phyloP scores from a whole-genome alignment of 2,329 filamentous ascomycete genomes.

The Venturiaceae sp. region DNA sequence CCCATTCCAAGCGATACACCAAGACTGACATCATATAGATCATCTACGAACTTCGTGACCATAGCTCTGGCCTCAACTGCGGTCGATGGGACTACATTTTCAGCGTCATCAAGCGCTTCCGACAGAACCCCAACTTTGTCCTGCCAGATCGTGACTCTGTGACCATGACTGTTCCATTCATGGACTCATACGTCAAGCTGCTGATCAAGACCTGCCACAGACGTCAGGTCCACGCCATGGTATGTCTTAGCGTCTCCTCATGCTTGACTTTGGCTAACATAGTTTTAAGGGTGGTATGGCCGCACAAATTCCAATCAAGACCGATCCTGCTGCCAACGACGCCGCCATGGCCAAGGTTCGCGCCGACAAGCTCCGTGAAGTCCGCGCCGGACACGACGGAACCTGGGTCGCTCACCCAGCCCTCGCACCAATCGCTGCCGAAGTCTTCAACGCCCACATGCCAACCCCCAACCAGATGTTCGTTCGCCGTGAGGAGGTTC shows the following conservation, averaged over 20 bases:
- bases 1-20: neutral
- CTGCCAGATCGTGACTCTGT: constrained; percentile 84
- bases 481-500: constrained; percentile 79
- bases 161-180: constrained; percentile 98
- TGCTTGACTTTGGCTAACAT: constrained; percentile 19
- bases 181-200: constrained; percentile 94
- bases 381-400: constrained; percentile 87
- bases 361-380: constrained; percentile 93
- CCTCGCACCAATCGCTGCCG: constrained; percentile 75
- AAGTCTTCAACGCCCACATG: constrained; percentile 98
- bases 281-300: constrained; percentile 67
- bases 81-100: constrained; percentile 99
- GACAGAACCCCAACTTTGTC: constrained; percentile 84
- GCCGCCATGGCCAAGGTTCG: constrained; percentile 88
- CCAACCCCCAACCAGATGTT: constrained; percentile 96
- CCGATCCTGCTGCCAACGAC: constrained; percentile 83
- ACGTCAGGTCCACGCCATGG: constrained; percentile 96
- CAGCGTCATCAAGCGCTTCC: constrained; percentile 98
- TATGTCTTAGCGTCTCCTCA: constrained; percentile 9
- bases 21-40: constrained; percentile 43
- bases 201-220: constrained; percentile 97
- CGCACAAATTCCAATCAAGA: constrained; percentile 97
- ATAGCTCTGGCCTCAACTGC: constrained; percentile 94
- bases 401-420: constrained; percentile 98
- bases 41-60: constrained; percentile 96